Base-by-base conservation (phyloP, 495 filamentous ascomycete genomes). In the Xylaria acuta region DNA sequence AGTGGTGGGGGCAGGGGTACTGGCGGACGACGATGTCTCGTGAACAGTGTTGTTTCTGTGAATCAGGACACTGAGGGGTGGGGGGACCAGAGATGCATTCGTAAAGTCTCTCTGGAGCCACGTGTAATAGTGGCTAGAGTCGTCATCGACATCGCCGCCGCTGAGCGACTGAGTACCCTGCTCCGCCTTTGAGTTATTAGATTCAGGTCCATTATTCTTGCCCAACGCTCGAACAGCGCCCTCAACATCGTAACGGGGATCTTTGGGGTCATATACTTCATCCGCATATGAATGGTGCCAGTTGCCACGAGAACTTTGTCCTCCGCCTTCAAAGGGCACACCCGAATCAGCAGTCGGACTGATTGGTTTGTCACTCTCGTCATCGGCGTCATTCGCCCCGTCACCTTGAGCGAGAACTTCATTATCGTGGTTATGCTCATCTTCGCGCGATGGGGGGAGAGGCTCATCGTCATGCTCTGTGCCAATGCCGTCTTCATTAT, bases 21-120 rank as follows among this genome's bases (percentile, higher is more conserved):
- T 36, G 2, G 32, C 6, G 5, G 20, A 1, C 1, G 43, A 30
- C 2, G 68, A 36, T 3, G 43, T 11, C 18, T 63, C 41, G n/a
- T 70, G 58, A 5, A 53, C 5, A 6, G 43, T 25, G 14, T 64
- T 53, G 11, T 18, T 40, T 53, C n/a, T 11, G 36, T 32, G 41
- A 5, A 40, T 22, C 18, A 0, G 1, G 51, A 53, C 1, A 5
- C 25, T 54, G 20, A 70, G 68, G 8, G 68, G 43, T 14, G 3
- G 7, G 20, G 68, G 68, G 32, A 70, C 58, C 0, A 70, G 41
- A 5, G 68, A 63, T 14, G 43, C 32, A n/a, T 53, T 27, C 5
- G 68, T 64, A 30, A 22, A 64, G 0, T 51, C 58, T 64, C 45
- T 49, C 2, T 64, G 16, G 54, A 62, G 8, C 1, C 3, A 18